Conservation (phyloP, 148 eudicot species). For the Chenopodium suecicum region DNA sequence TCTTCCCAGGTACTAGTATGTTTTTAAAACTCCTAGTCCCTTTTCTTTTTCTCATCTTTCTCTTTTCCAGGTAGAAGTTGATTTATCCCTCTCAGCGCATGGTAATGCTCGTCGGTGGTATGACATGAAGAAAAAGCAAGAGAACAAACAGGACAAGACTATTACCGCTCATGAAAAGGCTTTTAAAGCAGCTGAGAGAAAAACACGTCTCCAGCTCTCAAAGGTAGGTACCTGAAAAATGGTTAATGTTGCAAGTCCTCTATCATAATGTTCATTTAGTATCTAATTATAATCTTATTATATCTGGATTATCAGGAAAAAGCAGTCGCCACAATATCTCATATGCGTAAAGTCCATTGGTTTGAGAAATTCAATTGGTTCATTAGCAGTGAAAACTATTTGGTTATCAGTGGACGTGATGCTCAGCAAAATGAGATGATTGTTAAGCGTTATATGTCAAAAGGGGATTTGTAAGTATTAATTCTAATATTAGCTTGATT, state of each 20-base stretch:
- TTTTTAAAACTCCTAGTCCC: background rate
- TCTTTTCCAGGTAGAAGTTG: conserved; percentile 79
- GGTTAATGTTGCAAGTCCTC: background rate
- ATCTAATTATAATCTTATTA: background rate
- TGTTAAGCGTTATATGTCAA: conserved; percentile 95
- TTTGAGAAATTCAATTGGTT: conserved; percentile 99
- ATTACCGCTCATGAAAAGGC: conserved; percentile 95
- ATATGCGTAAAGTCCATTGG: conserved; percentile 99
- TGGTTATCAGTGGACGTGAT: conserved; percentile 95
- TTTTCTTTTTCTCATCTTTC: conserved; percentile 13
- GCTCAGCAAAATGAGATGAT: conserved; percentile 99
- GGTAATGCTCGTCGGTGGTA: conserved; percentile 96
- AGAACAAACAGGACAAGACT: conserved; percentile 95
- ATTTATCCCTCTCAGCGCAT: conserved; percentile 92
- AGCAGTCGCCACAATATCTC: conserved; percentile 87
- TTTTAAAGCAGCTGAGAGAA: conserved; percentile 97
- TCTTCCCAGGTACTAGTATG: background rate
- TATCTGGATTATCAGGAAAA: conserved; percentile 66
- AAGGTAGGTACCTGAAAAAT: conserved; percentile 74
- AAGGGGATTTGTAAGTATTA: conserved; percentile 89
- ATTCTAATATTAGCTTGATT: background rate
- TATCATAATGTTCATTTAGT: background rate
- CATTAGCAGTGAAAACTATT: conserved; percentile 94
- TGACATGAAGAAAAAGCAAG: conserved; percentile 95
- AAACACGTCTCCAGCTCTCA: conserved; percentile 88